These are phyloP conservation scores for Hericium rajendrae DNA, from an alignment of 768 basidiomycete species.

Conservation along the genomic window DNA sequence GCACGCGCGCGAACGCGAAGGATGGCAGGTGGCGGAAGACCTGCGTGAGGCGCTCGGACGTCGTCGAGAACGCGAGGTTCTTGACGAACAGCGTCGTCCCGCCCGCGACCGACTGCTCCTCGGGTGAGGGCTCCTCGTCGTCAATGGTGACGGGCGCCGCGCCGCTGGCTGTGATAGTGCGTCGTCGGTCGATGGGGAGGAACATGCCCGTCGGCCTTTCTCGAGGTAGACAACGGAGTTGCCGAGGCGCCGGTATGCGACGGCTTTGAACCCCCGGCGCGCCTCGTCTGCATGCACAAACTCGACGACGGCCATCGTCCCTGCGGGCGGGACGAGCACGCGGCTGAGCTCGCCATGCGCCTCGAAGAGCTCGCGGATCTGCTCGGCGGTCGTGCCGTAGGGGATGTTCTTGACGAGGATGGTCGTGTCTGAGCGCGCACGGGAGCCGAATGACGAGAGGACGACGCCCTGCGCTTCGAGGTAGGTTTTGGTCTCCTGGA, in stretches of 20 bases:
- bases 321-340: slow-evolving; percentile 82
- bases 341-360: slow-evolving; percentile 61
- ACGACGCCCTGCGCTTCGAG: slow-evolving; percentile 71
- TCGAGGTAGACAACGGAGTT: slow-evolving; percentile 90
- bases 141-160: slow-evolving; percentile 23
- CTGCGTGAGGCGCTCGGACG: slow-evolving; percentile 56
- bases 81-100: slow-evolving; percentile 90
- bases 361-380: slow-evolving; percentile 76
- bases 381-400: slow-evolving; percentile 67
- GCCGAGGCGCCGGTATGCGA: slow-evolving; percentile 82
- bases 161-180: slow-evolving; percentile 7
- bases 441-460: slow-evolving; percentile 38
- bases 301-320: slow-evolving; percentile 89
- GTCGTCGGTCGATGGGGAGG: slow-evolving; percentile 15
- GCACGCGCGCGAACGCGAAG: slow-evolving; percentile 81
- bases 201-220: slow-evolving; percentile 83
- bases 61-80: slow-evolving; percentile 91
- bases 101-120: slow-evolving; percentile 37
- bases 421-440: slow-evolving; percentile 60
- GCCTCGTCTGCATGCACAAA: slow-evolving; percentile 68
- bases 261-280: slow-evolving; percentile 61
- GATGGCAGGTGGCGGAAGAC: slow-evolving; percentile 68
- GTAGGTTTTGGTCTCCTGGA: slow-evolving; percentile 88
- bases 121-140: slow-evolving; percentile 20
- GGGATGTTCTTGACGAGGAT: slow-evolving; percentile 97